Evolutionary conservation across 2,329 filamentous ascomycete species (phyloP).

Genomic region (Microascus cirrosus): DNA sequence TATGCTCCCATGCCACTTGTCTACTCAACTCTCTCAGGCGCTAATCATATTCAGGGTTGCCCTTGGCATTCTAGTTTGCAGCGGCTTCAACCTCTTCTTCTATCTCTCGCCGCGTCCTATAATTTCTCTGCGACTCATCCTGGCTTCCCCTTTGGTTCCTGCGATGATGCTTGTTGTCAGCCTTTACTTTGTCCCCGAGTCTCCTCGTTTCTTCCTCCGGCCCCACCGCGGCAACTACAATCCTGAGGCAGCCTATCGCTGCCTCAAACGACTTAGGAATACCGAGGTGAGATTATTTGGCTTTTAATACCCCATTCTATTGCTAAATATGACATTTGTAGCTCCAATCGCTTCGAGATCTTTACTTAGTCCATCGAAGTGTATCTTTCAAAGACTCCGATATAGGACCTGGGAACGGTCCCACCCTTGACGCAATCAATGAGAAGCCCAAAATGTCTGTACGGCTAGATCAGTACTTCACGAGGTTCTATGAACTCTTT

Average conservation of each 20-base stretch:
- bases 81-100: slow-evolving; percentile 24
- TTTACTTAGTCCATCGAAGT: slow-evolving; percentile 24
- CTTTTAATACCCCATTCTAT: not conserved
- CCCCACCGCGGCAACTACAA: slow-evolving; percentile 20
- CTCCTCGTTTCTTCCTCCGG: slow-evolving; percentile 26
- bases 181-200: slow-evolving; percentile 26
- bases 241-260: slow-evolving; percentile 19
- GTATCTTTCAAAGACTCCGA: not conserved
- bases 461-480: not conserved
- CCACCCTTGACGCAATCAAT: not conserved
- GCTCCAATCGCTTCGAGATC: slow-evolving; percentile 27
- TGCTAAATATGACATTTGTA: not conserved
- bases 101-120: not conserved
- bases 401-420: not conserved
- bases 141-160: slow-evolving; percentile 23
- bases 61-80: slow-evolving; percentile 23
- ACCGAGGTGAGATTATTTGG: slow-evolving; percentile 14
- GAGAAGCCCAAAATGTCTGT: not conserved
- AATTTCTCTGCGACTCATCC: slow-evolving; percentile 16
- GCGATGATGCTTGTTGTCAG: slow-evolving; percentile 19
- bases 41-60: slow-evolving; percentile 15
- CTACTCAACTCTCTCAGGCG: not conserved
- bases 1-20: slow-evolving; percentile 2
- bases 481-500: not conserved
- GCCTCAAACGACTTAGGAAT: slow-evolving; percentile 22